phyloP scores from a whole-genome alignment of 192 early-diverging fungal genomes.

The Phycomyces nitens region DNA sequence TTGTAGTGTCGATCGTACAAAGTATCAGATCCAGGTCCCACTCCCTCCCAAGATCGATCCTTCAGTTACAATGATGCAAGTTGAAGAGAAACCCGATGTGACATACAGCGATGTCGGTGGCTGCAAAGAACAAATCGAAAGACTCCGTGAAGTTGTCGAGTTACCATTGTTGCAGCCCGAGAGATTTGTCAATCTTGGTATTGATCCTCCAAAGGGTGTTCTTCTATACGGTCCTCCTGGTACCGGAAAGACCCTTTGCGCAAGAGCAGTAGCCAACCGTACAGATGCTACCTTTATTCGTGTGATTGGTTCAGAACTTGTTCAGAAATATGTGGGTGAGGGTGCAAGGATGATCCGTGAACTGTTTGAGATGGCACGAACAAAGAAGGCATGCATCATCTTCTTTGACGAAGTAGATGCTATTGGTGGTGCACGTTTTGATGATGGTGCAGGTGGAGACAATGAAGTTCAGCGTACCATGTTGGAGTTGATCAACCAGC shows the following conservation, averaged over 20 bases:
- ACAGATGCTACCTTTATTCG: constrained; percentile 99
- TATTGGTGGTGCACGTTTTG: constrained; percentile 96
- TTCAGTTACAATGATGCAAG: constrained; percentile 99
- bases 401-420: constrained; percentile 99
- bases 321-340: constrained; percentile 99
- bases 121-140: constrained; percentile 99
- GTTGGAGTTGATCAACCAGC: constrained; percentile 99
- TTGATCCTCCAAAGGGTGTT: constrained; percentile 99
- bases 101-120: constrained; percentile 99
- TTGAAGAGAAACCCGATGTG: constrained; percentile 99
- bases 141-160: constrained; percentile 98
- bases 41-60: constrained; percentile 99
- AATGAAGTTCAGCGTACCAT: constrained; percentile 99
- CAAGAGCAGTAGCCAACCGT: constrained; percentile 96
- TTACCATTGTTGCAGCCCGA: constrained; percentile 93
- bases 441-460: constrained; percentile 98
- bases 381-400: constrained; percentile 99
- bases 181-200: constrained; percentile 95
- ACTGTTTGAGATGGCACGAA: constrained; percentile 99
- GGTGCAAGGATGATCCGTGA: constrained; percentile 99
- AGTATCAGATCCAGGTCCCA: constrained; percentile 99
- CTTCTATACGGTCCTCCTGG: constrained; percentile 94
- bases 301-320: constrained; percentile 98
- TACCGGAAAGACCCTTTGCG: constrained; percentile 97
- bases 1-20: constrained; percentile 91